These are phyloP conservation scores for Apiospora phragmitis DNA, from an alignment of 2,329 filamentous ascomycete species.

Conservation along the genomic window DNA sequence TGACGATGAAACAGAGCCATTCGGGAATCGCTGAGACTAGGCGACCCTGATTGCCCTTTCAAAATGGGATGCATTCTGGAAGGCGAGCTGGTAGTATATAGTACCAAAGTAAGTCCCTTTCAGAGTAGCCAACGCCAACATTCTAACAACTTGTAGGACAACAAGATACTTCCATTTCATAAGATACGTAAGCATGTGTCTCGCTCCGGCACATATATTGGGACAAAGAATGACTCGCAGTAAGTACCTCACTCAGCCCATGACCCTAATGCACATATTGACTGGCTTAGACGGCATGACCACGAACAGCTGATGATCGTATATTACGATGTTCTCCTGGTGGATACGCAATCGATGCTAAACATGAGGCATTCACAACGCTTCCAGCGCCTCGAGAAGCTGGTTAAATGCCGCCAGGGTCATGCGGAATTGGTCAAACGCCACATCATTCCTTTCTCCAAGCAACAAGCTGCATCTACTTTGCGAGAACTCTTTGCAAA, in stretches of 20 bases:
- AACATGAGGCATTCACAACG: slow-evolving; percentile 57
- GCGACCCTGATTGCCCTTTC: slow-evolving; percentile 57
- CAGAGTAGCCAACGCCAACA: slow-evolving; percentile 15
- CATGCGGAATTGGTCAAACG: slow-evolving; percentile 67
- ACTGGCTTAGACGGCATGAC: slow-evolving; percentile 36
- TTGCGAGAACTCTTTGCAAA: slow-evolving; percentile 67
- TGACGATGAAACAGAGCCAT: slow-evolving; percentile 49
- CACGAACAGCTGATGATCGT: slow-evolving; percentile 63
- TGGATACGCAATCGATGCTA: slow-evolving; percentile 55
- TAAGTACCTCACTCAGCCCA: slow-evolving; percentile 42
- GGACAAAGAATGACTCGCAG: slow-evolving; percentile 68
- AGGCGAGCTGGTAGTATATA: slow-evolving; percentile 80
- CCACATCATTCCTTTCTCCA: slow-evolving; percentile 66
- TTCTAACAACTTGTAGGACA: slow-evolving; percentile 41
- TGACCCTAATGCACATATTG: no score
- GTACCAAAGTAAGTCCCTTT: slow-evolving; percentile 49
- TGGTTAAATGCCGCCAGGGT: slow-evolving; percentile 56
- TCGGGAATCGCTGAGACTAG: slow-evolving; percentile 63
- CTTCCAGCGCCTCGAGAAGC: slow-evolving; percentile 56
- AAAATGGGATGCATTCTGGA: slow-evolving; percentile 73
- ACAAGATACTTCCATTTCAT: slow-evolving; percentile 72
- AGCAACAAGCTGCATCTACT: slow-evolving; percentile 47
- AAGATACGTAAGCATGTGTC: slow-evolving; percentile 79
- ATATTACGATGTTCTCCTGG: slow-evolving; percentile 58
- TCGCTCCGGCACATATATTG: slow-evolving; percentile 69